Conservation (phyloP, 2,329 filamentous ascomycete genomes). For the Epichloe hybrida region DNA sequence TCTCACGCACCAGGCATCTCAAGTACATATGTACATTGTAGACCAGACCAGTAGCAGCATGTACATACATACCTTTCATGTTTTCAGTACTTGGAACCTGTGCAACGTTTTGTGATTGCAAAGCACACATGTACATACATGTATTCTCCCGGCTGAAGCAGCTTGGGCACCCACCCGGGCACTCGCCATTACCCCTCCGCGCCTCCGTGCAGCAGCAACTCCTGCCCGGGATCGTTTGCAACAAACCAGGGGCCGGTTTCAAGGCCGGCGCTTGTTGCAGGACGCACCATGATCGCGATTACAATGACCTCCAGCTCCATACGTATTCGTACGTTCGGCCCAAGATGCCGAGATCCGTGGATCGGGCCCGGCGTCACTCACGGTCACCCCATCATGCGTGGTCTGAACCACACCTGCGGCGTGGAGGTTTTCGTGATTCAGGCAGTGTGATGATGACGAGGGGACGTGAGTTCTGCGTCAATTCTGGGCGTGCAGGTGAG, state of each 20-base stretch:
- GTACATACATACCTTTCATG: no score
- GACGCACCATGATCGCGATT: not conserved
- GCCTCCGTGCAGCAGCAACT: not conserved
- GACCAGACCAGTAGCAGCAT: no score
- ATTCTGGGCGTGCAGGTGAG: no score
- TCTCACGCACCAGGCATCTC: no score
- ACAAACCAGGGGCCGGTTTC: not conserved
- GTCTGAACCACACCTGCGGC: conserved; percentile 20
- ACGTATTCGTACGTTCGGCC: no score
- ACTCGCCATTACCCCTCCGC: not conserved
- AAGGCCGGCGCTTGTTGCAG: not conserved
- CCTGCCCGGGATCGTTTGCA: not conserved
- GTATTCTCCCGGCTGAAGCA: no score
- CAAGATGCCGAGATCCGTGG: not conserved
- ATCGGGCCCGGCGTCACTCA: not conserved
- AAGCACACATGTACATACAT: no score
- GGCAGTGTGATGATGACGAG: not conserved
- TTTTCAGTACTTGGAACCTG: no score
- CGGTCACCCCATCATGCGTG: conserved; percentile 5
- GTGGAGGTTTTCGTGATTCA: not conserved
- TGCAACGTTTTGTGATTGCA: no score
- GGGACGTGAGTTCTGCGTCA: not conserved
- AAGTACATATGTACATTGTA: no score
- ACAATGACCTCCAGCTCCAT: no score
- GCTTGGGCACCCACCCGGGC: no score